These are phyloP conservation scores for Podaxis sp. DNA, from an alignment of 768 basidiomycete genomes.

Conservation along the genomic window DNA sequence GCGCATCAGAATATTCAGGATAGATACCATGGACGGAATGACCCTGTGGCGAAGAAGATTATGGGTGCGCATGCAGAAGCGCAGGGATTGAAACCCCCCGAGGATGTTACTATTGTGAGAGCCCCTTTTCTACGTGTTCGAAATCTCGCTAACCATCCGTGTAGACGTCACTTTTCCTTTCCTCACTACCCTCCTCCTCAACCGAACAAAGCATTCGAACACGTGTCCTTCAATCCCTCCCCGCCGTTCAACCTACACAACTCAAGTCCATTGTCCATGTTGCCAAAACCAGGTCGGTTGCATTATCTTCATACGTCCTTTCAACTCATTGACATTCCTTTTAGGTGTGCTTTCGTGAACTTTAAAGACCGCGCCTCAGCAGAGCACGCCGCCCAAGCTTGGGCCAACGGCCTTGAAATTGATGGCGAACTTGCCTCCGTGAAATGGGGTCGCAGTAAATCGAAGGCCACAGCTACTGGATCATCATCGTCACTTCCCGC, in stretches of 20 bases:
- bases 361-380: slow-evolving; percentile 83
- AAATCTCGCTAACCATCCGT: background rate
- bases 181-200: slow-evolving; percentile 67
- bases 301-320: slow-evolving; percentile 8
- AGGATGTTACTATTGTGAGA: slow-evolving; percentile 83
- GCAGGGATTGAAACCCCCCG: slow-evolving; percentile 86
- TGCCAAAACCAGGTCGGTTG: slow-evolving; percentile 67
- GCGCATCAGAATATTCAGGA: slow-evolving; percentile 94
- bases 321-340: background rate
- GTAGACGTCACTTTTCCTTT: slow-evolving; percentile 86
- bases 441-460: slow-evolving; percentile 86
- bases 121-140: background rate
- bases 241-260: slow-evolving; percentile 59
- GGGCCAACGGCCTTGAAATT: slow-evolving; percentile 89
- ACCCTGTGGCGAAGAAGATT: slow-evolving; percentile 94
- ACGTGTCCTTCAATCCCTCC: slow-evolving; percentile 65
- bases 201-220: slow-evolving; percentile 78
- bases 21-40: slow-evolving; percentile 88
- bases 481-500: slow-evolving; percentile 19
- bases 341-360: slow-evolving; percentile 93
- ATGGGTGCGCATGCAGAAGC: slow-evolving; percentile 74
- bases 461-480: slow-evolving; percentile 27
- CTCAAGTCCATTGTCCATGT: slow-evolving; percentile 87
- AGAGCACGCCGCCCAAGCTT: slow-evolving; percentile 84
- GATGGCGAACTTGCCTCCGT: slow-evolving; percentile 72